Percentiles rank a stretch among this genome's conserved stretches.
Evolutionary conservation across 1,284 basidiomycete genomes (phyloP).

Genomic region (Naganishia sp.): DNA sequence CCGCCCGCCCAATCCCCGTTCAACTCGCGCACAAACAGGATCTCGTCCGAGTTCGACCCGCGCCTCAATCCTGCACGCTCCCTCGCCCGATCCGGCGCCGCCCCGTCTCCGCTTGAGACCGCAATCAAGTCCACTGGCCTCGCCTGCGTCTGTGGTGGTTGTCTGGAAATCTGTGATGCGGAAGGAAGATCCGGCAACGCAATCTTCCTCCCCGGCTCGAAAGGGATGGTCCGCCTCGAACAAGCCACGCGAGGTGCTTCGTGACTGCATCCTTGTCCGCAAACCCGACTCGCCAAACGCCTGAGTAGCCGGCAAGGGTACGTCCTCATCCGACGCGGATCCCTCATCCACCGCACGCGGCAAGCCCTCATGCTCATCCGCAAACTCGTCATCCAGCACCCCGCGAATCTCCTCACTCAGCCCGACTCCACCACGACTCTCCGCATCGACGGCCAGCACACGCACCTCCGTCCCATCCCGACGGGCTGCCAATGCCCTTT

Average conservation of each 20-base stretch:
- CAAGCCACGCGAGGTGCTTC: neutral
- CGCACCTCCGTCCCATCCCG: conserved; percentile 7
- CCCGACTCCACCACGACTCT: conserved; percentile 16
- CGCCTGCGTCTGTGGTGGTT: neutral
- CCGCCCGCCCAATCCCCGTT: conserved; percentile 2
- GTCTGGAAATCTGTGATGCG: conserved; percentile 8
- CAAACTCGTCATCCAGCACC: conserved; percentile 24
- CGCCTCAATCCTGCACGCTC: neutral
- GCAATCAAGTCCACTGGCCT: conserved; percentile 7
- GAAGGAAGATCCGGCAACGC: conserved; percentile 30
- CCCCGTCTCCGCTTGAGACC: conserved; percentile 12
- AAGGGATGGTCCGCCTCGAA: conserved; percentile 31
- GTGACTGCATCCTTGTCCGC: neutral
- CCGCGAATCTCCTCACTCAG: conserved; percentile 24
- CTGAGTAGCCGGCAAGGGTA: conserved; percentile 28
- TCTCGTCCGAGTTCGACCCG: conserved; percentile 17
- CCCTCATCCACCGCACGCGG: neutral
- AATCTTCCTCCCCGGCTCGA: conserved; percentile 32
- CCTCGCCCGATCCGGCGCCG: neutral
- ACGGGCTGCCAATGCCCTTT: conserved; percentile 18
- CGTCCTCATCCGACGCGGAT: conserved; percentile 2
- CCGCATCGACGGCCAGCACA: conserved; percentile 24
- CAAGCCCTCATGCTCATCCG: neutral
- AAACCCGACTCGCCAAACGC: conserved; percentile 27
- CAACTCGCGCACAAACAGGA: conserved; percentile 21